These are phyloP conservation scores for Prasinococcaceae sp. DNA, from an alignment of 139 green algal species.

Conservation along the genomic window DNA sequence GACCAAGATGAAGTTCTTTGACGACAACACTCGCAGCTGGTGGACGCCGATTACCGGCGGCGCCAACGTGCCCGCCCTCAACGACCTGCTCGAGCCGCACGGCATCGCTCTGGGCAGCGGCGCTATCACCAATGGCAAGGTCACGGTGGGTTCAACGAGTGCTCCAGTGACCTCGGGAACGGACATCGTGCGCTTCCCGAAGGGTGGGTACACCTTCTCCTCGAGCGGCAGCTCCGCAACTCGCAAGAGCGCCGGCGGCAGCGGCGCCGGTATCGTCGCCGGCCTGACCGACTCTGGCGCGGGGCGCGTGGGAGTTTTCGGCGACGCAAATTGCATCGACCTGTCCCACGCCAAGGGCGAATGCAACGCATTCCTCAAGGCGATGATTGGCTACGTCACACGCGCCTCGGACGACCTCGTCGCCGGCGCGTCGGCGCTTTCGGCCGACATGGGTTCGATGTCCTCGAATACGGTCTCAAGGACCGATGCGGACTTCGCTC, in stretches of 20 bases:
- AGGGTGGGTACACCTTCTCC: constrained; percentile 36
- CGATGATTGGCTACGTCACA: no score
- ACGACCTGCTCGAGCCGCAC: constrained; percentile 76
- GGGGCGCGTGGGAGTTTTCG: constrained; percentile 55
- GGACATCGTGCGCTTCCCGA: constrained; percentile 43
- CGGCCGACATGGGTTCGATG: no score
- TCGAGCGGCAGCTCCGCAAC: not conserved
- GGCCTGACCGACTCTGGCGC: constrained; percentile 21
- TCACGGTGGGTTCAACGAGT: no score
- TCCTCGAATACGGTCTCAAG: no score
- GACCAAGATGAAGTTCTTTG: constrained; percentile 81
- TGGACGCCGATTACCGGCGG: constrained; percentile 43
- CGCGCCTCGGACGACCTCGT: no score
- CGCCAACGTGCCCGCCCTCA: constrained; percentile 90
- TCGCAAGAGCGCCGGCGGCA: not conserved
- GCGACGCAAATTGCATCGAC: constrained; percentile 90
- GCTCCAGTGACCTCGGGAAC: constrained; percentile 39
- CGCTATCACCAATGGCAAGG: no score
- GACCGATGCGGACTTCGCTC: no score
- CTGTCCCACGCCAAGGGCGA: constrained; percentile 21
- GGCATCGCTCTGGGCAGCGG: constrained; percentile 69
- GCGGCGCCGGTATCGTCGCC: not conserved
- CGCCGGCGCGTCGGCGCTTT: no score
- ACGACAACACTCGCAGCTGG: constrained; percentile 91
- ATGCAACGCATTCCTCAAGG: constrained; percentile 5